A percentile compares a stretch with the other conserved stretches of the same genome.
phyloP scores from a whole-genome alignment of 2,329 filamentous ascomycete genomes.

The Scytalidium sp. region DNA sequence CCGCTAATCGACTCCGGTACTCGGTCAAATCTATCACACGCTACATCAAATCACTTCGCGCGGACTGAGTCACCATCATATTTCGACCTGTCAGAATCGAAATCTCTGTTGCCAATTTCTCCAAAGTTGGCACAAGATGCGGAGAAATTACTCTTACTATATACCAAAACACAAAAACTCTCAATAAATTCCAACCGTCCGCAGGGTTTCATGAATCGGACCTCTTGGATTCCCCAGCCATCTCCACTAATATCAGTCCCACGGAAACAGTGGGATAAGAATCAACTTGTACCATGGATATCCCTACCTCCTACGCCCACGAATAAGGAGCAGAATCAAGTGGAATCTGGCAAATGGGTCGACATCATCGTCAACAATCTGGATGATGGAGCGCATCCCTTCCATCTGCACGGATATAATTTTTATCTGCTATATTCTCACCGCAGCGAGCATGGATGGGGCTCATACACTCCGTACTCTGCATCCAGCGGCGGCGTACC shows the following conservation, averaged over 20 bases:
- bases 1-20: constrained; percentile 14
- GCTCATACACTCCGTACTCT: constrained; percentile 28
- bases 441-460: constrained; percentile 1
- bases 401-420: constrained; percentile 35
- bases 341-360: constrained; percentile 32
- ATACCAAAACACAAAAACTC: constrained; percentile 42
- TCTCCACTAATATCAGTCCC: constrained; percentile 31
- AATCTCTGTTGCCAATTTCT: neutral
- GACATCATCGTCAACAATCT: constrained; percentile 48
- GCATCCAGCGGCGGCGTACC: constrained; percentile 1
- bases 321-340: neutral
- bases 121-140: constrained; percentile 22
- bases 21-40: neutral
- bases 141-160: constrained; percentile 40
- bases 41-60: neutral
- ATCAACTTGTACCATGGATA: constrained; percentile 35
- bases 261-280: constrained; percentile 34
- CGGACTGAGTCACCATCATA: constrained; percentile 6
- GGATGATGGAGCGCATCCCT: constrained; percentile 46
- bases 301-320: constrained; percentile 15
- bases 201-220: constrained; percentile 45
- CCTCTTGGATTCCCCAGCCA: constrained; percentile 38
- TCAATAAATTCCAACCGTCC: constrained; percentile 39
- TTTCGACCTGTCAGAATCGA: constrained; percentile 19
- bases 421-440: constrained; percentile 10